Evolutionary conservation across 805 yeast genomes (phyloP), one percentile per base, ranked within the genome.

Genomic region (Candida manassasensis): DNA sequence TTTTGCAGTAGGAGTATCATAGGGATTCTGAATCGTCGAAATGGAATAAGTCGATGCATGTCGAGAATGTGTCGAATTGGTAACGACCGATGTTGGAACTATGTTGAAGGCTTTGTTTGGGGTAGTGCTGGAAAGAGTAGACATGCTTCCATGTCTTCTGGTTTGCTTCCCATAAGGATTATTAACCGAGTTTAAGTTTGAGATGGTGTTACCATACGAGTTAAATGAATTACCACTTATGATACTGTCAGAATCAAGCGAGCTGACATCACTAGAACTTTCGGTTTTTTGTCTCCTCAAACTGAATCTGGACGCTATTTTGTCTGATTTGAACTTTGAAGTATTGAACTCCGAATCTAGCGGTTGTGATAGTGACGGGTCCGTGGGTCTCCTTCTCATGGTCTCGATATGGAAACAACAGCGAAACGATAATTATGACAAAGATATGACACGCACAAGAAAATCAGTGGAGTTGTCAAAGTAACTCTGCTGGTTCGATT

Each of bases 41-140:
- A 62, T 57, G 40, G 64, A 56, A 44, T 60, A 66, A 2, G 68
- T 49, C 14, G 69, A 62, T n/a, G 67, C 63, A 22, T 62, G 63
- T 7, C 70, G 58, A 24, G 60, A 54, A 39, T 62, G 70, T 37
- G 42, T 52, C n/a, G 67, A 57, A 33, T 40, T 49, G 5, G 62
- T 45, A 10, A 57, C 39, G 37, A 57, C 67, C 7, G 53, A 38
- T 9, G 51, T 49, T 15, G 66, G 64, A 6, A 60, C 48, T 6
- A 55, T 59, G 35, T 39, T 52, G 11, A 26, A 29, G n/a, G 49
- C 39, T 29, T 46, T 34, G 29, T 40, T 42, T 22, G 44, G 43
- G 19, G 24, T 18, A 16, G 50, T 40, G 27, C 43, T 44, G 16
- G 48, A 6, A 13, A 37, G 18, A 41, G 30, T 25, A 35, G 35